phyloP scores from a whole-genome alignment of 192 early-diverging fungal species.

The Spizellomyces punctatus region DNA sequence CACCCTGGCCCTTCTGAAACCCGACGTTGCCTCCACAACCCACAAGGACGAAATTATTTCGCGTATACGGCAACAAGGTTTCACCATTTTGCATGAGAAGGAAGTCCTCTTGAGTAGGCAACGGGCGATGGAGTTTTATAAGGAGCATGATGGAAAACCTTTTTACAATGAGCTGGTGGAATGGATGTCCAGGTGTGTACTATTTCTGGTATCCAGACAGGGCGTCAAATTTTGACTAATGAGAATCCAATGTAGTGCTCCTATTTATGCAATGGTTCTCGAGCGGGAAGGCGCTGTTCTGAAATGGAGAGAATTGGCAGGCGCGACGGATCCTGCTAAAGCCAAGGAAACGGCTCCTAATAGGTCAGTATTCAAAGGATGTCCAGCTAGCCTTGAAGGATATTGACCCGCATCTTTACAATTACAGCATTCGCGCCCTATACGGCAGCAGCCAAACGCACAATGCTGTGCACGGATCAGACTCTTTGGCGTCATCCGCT shows the following conservation, averaged over 20 bases:
- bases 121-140: constrained; percentile 51
- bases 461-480: constrained; percentile 64
- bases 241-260: constrained; percentile 24
- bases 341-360: constrained; percentile 53
- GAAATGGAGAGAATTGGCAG: constrained; percentile 51
- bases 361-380: constrained; percentile 52
- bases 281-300: constrained; percentile 40
- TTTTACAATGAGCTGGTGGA: constrained; percentile 50
- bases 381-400: constrained; percentile 50
- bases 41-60: constrained; percentile 36
- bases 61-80: constrained; percentile 32
- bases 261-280: constrained; percentile 39
- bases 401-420: constrained; percentile 54
- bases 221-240: neutral
- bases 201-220: too few relatives aligned
- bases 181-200: constrained; percentile 56
- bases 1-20: constrained; percentile 48
- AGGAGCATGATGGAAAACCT: constrained; percentile 46
- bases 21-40: constrained; percentile 30
- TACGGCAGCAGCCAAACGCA: constrained; percentile 54
- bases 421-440: constrained; percentile 42
- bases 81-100: constrained; percentile 44
- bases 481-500: constrained; percentile 49
- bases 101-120: constrained; percentile 42
- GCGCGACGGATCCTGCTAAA: constrained; percentile 58